Evolutionary conservation across 2,329 filamentous ascomycete species (phyloP), one percentile per base, ranked within the genome.

Genomic region (Aspergillus puulaauensis): DNA sequence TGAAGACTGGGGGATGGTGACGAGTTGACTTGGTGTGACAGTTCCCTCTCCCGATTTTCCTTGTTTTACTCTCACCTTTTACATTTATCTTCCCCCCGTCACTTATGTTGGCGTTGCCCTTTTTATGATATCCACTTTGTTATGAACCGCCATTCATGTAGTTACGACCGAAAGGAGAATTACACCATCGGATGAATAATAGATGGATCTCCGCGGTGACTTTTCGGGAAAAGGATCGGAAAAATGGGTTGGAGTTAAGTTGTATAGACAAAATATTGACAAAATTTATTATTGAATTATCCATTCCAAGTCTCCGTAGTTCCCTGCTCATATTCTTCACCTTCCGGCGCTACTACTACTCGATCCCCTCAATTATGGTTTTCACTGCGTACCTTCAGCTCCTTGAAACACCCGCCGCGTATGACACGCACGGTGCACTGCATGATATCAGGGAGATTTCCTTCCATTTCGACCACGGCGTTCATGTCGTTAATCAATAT

Each of bases 191-290:
- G 40, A 9, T n/a, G 31, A 44, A 14, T 33, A 23, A 49, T 31
- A 31, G 27, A 31, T 31, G 35, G 2, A 6, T n/a, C 39, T 17
- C 49, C 24, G 24, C 37, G 40, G 41, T 21, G 27, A 39, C 23
- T 45, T 40, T 46, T 53, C 31, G 31, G 51, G 12, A 43, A 43
- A 57, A n/a, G 54, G 40, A 27, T 39, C 24, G 53, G 35, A 52
- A 41, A 51, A 57, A 54, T 31, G 33, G 57, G 54, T 45, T 33
- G 57, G 57, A 50, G 53, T 60, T 53, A 39, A 31, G 45, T 50
- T 59, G 53, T 50, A 57, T 60, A 60, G 58, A 60, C 35, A 60
- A 60, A 60, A 60, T 47, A 52, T 9, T 9, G 27, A 31, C 9
- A 31, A 11, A 31, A 11, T 31, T 31, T 11, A 31, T 11, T 12